Evolutionary conservation across 805 yeast genomes (phyloP).

Genomic region (Martiniozyma abietophila): DNA sequence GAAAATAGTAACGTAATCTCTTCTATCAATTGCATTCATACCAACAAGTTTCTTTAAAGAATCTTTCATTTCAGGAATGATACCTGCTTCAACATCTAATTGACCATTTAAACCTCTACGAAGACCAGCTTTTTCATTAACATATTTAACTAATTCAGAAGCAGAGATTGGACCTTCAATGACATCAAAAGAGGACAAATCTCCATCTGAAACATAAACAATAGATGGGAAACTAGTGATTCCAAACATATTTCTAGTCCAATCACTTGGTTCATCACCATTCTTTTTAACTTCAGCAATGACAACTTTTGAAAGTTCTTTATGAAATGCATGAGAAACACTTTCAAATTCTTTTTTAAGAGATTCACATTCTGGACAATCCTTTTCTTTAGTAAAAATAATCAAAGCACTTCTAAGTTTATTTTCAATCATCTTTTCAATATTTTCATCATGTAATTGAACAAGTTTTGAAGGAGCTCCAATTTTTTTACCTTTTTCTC

Average conservation of each 20-base stretch:
- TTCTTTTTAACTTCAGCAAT: slow-evolving; percentile 42
- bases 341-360: slow-evolving; percentile 42
- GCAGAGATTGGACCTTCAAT: slow-evolving; percentile 37
- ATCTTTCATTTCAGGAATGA: slow-evolving; percentile 27
- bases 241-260: slow-evolving; percentile 32
- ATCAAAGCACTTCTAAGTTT: slow-evolving; percentile 38
- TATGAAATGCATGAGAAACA: slow-evolving; percentile 39
- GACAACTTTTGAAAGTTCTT: slow-evolving; percentile 30
- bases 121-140: slow-evolving; percentile 34
- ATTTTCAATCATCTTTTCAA: slow-evolving; percentile 21
- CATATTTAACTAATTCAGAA: slow-evolving; percentile 40
- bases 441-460: slow-evolving; percentile 21
- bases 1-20: slow-evolving; percentile 22
- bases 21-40: slow-evolving; percentile 22
- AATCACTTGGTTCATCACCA: slow-evolving; percentile 33
- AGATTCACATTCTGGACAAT: slow-evolving; percentile 45
- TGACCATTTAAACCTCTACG: slow-evolving; percentile 34
- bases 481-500: slow-evolving; percentile 18
- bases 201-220: slow-evolving; percentile 34
- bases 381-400: slow-evolving; percentile 33
- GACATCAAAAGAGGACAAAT: slow-evolving; percentile 26
- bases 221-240: slow-evolving; percentile 46
- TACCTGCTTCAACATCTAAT: slow-evolving; percentile 32
- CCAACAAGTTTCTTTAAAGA: slow-evolving; percentile 24
- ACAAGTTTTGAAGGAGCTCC: slow-evolving; percentile 17